Conservation (phyloP, 2,329 filamentous ascomycete species). For the Alternaria gansuensis region DNA sequence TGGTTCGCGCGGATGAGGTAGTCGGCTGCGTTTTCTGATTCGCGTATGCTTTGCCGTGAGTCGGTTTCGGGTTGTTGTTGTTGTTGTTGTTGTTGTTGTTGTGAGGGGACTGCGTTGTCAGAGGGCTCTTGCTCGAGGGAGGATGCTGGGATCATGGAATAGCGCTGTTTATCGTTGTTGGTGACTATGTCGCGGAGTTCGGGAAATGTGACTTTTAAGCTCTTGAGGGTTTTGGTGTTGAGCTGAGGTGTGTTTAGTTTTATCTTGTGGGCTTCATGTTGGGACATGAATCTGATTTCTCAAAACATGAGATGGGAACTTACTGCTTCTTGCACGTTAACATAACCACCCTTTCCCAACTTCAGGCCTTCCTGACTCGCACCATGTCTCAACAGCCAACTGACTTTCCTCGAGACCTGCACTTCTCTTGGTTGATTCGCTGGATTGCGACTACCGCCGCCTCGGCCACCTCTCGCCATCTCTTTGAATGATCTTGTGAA, state of each 20-base stretch:
- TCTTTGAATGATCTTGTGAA: conserved; percentile 24
- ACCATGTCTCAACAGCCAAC: conserved; percentile 68
- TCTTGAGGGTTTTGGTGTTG: conserved; percentile 68
- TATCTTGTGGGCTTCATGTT: neutral
- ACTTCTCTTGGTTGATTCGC: conserved; percentile 54
- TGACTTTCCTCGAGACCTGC: conserved; percentile 60
- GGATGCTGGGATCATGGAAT: conserved; percentile 72
- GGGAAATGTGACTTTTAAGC: conserved; percentile 74
- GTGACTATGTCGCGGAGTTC: conserved; percentile 76
- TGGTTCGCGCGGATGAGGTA: conserved; percentile 96
- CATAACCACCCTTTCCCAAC: conserved; percentile 67
- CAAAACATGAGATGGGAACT: conserved; percentile 36
- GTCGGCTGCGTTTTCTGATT: conserved; percentile 63
- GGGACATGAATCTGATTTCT: neutral
- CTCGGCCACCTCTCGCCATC: conserved; percentile 45
- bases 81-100: neutral
- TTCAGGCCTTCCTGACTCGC: conserved; percentile 67
- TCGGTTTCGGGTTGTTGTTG: conserved; percentile 21
- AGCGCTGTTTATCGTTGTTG: conserved; percentile 89
- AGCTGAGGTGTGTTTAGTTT: conserved; percentile 54
- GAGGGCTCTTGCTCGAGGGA: conserved; percentile 20
- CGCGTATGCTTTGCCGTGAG: conserved; percentile 20
- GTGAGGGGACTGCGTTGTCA: conserved; percentile 11
- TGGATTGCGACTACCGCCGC: conserved; percentile 49
- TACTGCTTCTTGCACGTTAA: conserved; percentile 67